Conservation (phyloP, 75 land plant genomes). For the Azolla pinnata region DNA sequence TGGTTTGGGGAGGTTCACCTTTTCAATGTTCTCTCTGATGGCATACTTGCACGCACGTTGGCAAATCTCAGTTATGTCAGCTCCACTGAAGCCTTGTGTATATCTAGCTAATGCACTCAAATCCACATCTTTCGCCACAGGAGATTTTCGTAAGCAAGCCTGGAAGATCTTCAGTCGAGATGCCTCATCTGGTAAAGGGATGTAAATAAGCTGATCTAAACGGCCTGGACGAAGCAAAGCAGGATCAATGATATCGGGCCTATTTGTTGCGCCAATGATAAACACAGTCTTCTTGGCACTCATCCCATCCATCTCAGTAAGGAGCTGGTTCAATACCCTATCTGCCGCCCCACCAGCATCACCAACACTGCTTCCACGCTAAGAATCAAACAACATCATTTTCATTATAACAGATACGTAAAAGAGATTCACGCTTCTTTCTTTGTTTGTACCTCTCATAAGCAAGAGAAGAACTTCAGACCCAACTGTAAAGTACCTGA, state of each 20-base stretch:
- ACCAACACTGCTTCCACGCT: constrained; percentile 33
- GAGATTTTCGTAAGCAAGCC: constrained; percentile 60
- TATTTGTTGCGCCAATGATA: constrained; percentile 37
- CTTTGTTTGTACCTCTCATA: background rate
- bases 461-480: background rate
- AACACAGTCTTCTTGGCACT: constrained; percentile 37
- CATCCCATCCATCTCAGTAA: constrained; percentile 43
- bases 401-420: too few relatives aligned
- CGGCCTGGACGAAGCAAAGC: constrained; percentile 66
- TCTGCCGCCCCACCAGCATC: constrained; percentile 41
- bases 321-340: constrained; percentile 31
- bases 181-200: constrained; percentile 64
- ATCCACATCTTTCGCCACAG: constrained; percentile 50
- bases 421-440: too few relatives aligned
- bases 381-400: too few relatives aligned
- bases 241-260: constrained; percentile 64
- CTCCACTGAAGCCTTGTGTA: constrained; percentile 69
- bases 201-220: constrained; percentile 64
- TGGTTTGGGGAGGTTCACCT: constrained; percentile 24
- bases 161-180: constrained; percentile 61
- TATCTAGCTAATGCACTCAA: constrained; percentile 40
- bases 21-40: constrained; percentile 73
- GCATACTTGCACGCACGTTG: constrained; percentile 81
- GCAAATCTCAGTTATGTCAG: constrained; percentile 76
- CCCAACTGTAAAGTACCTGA: constrained; percentile 4